Base-by-base conservation (phyloP, 192 early-diverging fungal genomes). In the Backusella mclennaniae region DNA sequence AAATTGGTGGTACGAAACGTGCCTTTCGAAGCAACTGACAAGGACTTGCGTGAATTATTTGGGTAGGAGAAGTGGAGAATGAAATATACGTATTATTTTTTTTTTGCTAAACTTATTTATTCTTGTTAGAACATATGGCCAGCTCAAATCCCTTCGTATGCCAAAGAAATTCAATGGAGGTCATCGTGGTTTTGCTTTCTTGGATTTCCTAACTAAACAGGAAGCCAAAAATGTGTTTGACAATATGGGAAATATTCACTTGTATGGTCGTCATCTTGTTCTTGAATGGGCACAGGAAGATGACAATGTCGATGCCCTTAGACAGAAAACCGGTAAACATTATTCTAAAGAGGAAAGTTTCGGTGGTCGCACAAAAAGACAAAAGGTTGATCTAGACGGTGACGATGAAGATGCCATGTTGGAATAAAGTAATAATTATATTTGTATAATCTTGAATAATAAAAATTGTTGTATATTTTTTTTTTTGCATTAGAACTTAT, bases 111-210 rank as follows among this genome's bases (percentile, higher is more conserved):
- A 41, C 33, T 73, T 56, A 31, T 46, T 72, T 42, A 41, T 33
- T 44, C 14, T 19, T 42, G 49, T 82, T 74, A 94, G 95, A 42
- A 83, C 95, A 2, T 99, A 95, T 84, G 98, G 96, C 67, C 94
- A 96, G 80, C 83, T 97, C 73, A 99, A 99, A 81, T 93, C 96
- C 6, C 90, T 99, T 66, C 92, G 98, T 41, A 79, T 99, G 71
- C 98, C 98, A 41, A 94, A 92, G 73, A 99, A 99, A 81, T 94
- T 96, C 80, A 91, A 93, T 52, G 95, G 96, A 9, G 89, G 91
- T 12, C 96, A 97, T 75, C 96, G 98, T 66, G 98, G 98, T 79
- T 99, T 99, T 85, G 95, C 95, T 63, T 99, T 99, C 87, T 90
- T 98, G 75, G 98, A 99, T 80, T 98, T 97, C 82, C 85, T 97